These are phyloP conservation scores for Daldinia decipiens DNA, from an alignment of 495 filamentous ascomycete species.

Conservation along the genomic window DNA sequence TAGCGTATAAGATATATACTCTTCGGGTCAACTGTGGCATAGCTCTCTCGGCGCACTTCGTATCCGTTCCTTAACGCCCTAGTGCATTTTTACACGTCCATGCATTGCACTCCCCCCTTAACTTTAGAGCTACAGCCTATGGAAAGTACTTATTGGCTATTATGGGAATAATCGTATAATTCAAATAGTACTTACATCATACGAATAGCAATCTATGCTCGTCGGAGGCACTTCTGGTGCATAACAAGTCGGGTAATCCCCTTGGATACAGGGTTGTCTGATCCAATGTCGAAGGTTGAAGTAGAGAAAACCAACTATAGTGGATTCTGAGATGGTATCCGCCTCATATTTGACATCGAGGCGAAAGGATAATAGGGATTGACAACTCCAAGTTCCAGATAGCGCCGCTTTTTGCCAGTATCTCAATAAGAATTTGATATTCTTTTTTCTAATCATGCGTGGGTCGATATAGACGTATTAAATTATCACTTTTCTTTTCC, in stretches of 20 bases:
- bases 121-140: constrained; percentile 36
- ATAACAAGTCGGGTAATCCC: constrained; percentile 54
- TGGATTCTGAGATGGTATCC: constrained; percentile 23
- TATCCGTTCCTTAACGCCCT: constrained; percentile 37
- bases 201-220: constrained; percentile 34
- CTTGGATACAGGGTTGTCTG: constrained; percentile 25
- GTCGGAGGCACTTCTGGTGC: constrained; percentile 39
- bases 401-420: constrained; percentile 38
- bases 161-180: constrained; percentile 45
- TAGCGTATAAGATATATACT: constrained; percentile 12
- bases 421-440: constrained; percentile 20
- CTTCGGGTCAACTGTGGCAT: constrained; percentile 22
- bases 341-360: constrained; percentile 36
- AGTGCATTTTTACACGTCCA: constrained; percentile 30
- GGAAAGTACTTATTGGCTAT: constrained; percentile 40
- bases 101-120: constrained; percentile 36
- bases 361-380: constrained; percentile 40
- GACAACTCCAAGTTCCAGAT: constrained; percentile 32
- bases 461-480: constrained; percentile 34
- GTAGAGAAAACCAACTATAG: constrained; percentile 22
- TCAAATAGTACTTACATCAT: constrained; percentile 40
- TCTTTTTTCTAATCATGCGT: constrained; percentile 34
- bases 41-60: constrained; percentile 26
- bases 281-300: constrained; percentile 21
- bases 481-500: constrained; percentile 35